Percentiles rank a stretch among this genome's conserved stretches.
phyloP scores from a whole-genome alignment of 2,329 filamentous ascomycete species.

The Colletotrichum destructivum region DNA sequence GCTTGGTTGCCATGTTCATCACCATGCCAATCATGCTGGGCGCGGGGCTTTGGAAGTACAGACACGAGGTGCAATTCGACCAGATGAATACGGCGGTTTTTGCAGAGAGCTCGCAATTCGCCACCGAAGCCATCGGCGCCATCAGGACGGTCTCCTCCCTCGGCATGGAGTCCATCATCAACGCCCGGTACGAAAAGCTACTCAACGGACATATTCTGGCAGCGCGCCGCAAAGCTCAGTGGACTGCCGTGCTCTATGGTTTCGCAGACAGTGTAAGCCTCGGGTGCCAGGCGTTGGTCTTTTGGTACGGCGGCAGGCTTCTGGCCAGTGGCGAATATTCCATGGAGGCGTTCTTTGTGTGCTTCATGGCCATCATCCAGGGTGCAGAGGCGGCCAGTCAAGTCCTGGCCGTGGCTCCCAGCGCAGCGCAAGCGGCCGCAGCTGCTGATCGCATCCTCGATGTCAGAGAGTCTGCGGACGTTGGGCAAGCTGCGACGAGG shows the following conservation, averaged over 20 bases:
- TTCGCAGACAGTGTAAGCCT: conserved; percentile 56
- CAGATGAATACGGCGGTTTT: conserved; percentile 71
- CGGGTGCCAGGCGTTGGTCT: conserved; percentile 65
- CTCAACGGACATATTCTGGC: conserved; percentile 52
- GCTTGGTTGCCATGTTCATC: conserved; percentile 54
- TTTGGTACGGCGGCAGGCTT: conserved; percentile 62
- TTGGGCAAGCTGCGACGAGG: conserved; percentile 49
- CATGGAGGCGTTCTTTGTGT: conserved; percentile 67
- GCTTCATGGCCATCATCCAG: conserved; percentile 77
- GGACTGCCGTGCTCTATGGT: conserved; percentile 53
- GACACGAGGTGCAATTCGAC: conserved; percentile 69
- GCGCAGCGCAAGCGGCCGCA: conserved; percentile 71
- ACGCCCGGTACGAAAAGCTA: conserved; percentile 54
- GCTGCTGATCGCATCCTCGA: conserved; percentile 74
- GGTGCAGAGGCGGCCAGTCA: conserved; percentile 78
- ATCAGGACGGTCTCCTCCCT: conserved; percentile 75
- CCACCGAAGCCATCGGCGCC: conserved; percentile 73
- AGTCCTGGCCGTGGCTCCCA: conserved; percentile 77
- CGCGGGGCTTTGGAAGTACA: conserved; percentile 57
- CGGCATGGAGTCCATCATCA: conserved; percentile 72
- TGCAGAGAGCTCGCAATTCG: conserved; percentile 73
- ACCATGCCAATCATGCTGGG: conserved; percentile 53
- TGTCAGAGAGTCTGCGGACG: conserved; percentile 61
- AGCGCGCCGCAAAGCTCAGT: conserved; percentile 50
- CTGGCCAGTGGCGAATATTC: conserved; percentile 50